Evolutionary conservation across 768 basidiomycete genomes (phyloP), one percentile per base, ranked within the genome.

Genomic region (Boletellus sp.): DNA sequence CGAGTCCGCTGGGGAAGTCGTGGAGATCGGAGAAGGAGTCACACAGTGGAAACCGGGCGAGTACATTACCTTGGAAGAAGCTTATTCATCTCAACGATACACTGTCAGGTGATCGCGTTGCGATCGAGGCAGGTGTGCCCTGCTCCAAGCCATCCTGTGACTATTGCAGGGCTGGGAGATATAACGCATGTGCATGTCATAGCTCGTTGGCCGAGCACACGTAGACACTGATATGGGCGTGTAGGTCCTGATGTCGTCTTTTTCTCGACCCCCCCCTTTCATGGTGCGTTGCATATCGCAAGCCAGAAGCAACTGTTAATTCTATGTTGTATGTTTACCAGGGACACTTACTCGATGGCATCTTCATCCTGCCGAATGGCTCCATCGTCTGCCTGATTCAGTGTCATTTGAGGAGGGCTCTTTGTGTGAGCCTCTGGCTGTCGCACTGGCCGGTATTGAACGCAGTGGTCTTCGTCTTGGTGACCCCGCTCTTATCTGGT

Each of bases 231-330:
- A 56, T 45, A 9, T 12, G 36, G 24, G 42, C 20, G 22, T 42
- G 24, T 31, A 70, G 67, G 67, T 42, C 72, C 72, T 19, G 69
- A 74, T 31, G 66, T 76, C 28, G 83, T 84, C 31, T 85, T 85
- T 68, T 83, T 85, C 63, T 85, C 84, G 11, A 85, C 84, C 1
- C 84, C 84, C 19, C 84, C 84, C 5, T 84, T 73, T 67, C 83
- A 84, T 52, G 83, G 83, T 80, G 51, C 28, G 65, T 19, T 19
- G 19, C 13, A 16, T 17, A 24, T 41, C 26, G 6, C 35, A 31
- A 23, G 37, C 17, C 12, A 5, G n/a, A 40, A 23, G n/a, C 42
- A 7, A 16, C 13, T 12, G 11, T 31, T 50, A 26, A 54, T 15
- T 9, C 16, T 4, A 3, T 38, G 7, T 7, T 20, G 15, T 40